Evolutionary conservation across 345 rosid genomes (phyloP).

Genomic region (Camelina hispida): DNA sequence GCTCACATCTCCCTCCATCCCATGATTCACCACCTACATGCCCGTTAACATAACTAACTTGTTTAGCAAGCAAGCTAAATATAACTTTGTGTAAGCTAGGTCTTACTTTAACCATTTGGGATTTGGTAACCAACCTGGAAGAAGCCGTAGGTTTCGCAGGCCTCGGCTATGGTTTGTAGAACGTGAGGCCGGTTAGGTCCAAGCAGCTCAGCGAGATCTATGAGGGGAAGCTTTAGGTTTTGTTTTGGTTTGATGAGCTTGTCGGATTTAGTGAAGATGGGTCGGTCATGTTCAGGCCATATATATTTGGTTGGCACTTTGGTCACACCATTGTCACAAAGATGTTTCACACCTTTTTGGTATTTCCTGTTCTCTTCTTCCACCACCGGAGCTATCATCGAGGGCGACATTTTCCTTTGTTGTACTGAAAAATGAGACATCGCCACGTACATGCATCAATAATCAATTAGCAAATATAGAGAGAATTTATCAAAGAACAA

Average conservation of each 20-base stretch:
- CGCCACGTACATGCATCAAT: slow-evolving; percentile 7
- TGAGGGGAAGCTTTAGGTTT: slow-evolving; percentile 66
- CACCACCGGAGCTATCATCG: slow-evolving; percentile 47
- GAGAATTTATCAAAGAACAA: neutral
- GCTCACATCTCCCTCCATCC: slow-evolving; percentile 58
- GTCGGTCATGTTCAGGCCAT: slow-evolving; percentile 66
- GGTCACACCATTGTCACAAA: slow-evolving; percentile 59
- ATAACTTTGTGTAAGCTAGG: neutral
- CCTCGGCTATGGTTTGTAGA: slow-evolving; percentile 60
- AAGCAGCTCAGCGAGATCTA: slow-evolving; percentile 69
- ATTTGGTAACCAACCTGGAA: slow-evolving; percentile 61
- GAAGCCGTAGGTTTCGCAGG: slow-evolving; percentile 76
- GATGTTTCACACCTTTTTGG: slow-evolving; percentile 83
- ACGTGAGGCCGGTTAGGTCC: slow-evolving; percentile 60
- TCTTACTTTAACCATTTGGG: neutral
- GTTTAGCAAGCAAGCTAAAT: slow-evolving; percentile 1
- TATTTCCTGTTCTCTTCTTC: slow-evolving; percentile 40
- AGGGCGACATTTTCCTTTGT: slow-evolving; percentile 57
- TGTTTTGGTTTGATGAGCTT: slow-evolving; percentile 39
- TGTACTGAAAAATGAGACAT: slow-evolving; percentile 19
- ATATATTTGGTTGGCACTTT: slow-evolving; percentile 73
- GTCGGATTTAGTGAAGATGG: slow-evolving; percentile 32
- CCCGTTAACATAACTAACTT: slow-evolving; percentile 16
- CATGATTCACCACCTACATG: slow-evolving; percentile 79
- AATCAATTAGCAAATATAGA: slow-evolving; percentile 3